These are phyloP conservation scores for Xylariales sp. DNA, from an alignment of 2,329 filamentous ascomycete species.

Conservation along the genomic window DNA sequence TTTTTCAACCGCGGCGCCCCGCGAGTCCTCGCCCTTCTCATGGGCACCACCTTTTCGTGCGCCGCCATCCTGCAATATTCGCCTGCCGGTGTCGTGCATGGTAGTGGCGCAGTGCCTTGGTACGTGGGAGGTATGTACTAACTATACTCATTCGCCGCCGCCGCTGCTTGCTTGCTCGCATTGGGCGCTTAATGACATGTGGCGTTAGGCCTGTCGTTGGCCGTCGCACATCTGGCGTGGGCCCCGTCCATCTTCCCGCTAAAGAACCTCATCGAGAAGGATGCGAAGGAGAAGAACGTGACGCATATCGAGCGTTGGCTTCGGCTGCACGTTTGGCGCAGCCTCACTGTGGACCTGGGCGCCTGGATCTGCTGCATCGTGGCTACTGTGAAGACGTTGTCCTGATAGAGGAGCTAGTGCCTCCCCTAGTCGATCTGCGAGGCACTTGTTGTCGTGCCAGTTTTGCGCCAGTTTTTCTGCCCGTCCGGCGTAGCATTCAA, in stretches of 20 bases:
- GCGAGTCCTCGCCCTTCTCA: slow-evolving; percentile 30
- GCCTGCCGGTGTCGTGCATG: not conserved
- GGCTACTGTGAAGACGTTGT: slow-evolving; percentile 16
- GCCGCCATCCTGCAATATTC: slow-evolving; percentile 23
- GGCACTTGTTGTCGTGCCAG: no score
- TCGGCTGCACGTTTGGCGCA: slow-evolving; percentile 33
- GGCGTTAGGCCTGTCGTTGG: slow-evolving; percentile 5
- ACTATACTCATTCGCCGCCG: no score
- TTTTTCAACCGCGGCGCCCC: slow-evolving; percentile 31
- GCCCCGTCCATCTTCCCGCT: slow-evolving; percentile 23
- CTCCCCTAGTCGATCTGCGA: no score
- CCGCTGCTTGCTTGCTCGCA: no score
- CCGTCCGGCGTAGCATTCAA: no score
- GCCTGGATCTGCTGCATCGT: slow-evolving; percentile 36
- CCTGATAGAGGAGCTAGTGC: not conserved
- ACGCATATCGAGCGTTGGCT: slow-evolving; percentile 32
- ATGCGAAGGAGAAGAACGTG: slow-evolving; percentile 34
- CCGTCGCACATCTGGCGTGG: slow-evolving; percentile 28
- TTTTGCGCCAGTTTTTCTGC: no score
- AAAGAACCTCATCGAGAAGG: slow-evolving; percentile 26
- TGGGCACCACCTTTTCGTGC: slow-evolving; percentile 26
- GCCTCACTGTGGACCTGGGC: slow-evolving; percentile 21
- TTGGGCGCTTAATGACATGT: not conserved
- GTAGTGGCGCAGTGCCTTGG: slow-evolving; percentile 15
- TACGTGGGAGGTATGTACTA: slow-evolving; percentile 27